These are phyloP conservation scores for Ophiostoma ips DNA, from an alignment of 2,329 filamentous ascomycete genomes.

Conservation along the genomic window DNA sequence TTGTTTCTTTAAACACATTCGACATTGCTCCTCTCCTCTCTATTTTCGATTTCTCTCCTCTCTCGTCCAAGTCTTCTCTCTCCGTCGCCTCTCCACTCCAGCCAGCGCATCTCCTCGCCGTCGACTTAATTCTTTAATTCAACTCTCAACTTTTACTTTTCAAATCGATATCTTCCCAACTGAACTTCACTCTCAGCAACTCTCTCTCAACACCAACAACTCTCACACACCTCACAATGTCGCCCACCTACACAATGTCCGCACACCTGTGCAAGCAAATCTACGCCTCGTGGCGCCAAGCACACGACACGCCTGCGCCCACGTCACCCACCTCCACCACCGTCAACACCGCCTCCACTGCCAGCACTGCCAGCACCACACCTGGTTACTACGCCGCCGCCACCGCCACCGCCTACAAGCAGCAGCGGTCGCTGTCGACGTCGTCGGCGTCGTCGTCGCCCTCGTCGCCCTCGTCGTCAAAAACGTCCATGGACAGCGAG, in stretches of 20 bases:
- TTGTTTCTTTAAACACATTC: neutral
- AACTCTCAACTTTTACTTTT: neutral
- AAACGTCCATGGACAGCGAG: conserved; percentile 34
- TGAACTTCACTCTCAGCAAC: neutral
- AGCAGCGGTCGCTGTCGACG: conserved; percentile 1
- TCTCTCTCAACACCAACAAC: conserved; percentile 1
- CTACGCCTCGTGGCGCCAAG: conserved; percentile 43
- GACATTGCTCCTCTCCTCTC: neutral
- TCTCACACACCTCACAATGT: conserved; percentile 25
- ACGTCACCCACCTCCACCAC: conserved; percentile 17
- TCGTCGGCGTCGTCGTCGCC: conserved; percentile 10
- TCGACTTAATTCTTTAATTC: too few relatives aligned
- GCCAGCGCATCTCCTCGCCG: neutral
- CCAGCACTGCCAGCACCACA: conserved; percentile 1
- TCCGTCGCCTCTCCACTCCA: neutral
- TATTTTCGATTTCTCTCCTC: neutral
- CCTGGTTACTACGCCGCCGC: neutral
- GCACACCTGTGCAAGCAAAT: conserved; percentile 47
- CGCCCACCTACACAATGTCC: conserved; percentile 47
- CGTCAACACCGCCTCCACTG: neutral
- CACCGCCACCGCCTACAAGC: conserved; percentile 5
- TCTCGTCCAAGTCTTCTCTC: neutral
- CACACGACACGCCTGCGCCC: conserved; percentile 22
- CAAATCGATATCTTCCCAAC: neutral
- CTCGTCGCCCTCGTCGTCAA: conserved; percentile 23